Evolutionary conservation across 495 filamentous ascomycete species (phyloP), one percentile per base, ranked within the genome.

Genomic region (Daldinia caldariorum): DNA sequence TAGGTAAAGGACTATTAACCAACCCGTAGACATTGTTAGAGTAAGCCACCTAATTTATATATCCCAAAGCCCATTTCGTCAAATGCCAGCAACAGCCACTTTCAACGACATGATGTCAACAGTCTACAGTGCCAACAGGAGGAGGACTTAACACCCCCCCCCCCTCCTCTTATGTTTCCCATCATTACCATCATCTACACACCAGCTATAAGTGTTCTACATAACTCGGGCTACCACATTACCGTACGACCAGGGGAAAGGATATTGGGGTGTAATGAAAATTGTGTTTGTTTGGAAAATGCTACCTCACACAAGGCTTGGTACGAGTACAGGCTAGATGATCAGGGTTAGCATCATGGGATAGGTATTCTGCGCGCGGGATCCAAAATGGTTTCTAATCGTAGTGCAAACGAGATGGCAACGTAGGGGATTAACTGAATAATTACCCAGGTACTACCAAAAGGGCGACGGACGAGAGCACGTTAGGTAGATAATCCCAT

Each of bases 251-350:
- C 26, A 26, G 38, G 22, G 35, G 51, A 4, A 58, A 14, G 50
- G 16, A 38, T 53, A 66, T 34, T 31, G 34, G 34, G 32, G 61
- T 51, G 39, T 22, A 51, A 34, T 47, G 43, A n/a, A 16, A 32
- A n/a, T 32, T 60, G 38, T 53, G 63, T 58, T 58, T 58, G 51
- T 58, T 58, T 51, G 69, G 56, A 43, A 67, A 61, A 37, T 53
- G 22, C 35, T 26, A 51, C 58, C 61, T 66, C 47, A 41, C 57
- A 72, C 69, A 9, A 47, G 20, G 22, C 51, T 61, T 61, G 16
- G 65, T 69, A 35, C 61, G 57, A 72, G 70, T 61, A 66, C 43
- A 49, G 41, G 37, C 55, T 38, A 37, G 63, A 61, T 63, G 54
- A 54, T 10, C 34, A 39, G 54, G 50, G 37, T 54, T 47, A 51